phyloP scores from a whole-genome alignment of 176 grass and related monocot genomes.

The Metroxylon sagu region DNA sequence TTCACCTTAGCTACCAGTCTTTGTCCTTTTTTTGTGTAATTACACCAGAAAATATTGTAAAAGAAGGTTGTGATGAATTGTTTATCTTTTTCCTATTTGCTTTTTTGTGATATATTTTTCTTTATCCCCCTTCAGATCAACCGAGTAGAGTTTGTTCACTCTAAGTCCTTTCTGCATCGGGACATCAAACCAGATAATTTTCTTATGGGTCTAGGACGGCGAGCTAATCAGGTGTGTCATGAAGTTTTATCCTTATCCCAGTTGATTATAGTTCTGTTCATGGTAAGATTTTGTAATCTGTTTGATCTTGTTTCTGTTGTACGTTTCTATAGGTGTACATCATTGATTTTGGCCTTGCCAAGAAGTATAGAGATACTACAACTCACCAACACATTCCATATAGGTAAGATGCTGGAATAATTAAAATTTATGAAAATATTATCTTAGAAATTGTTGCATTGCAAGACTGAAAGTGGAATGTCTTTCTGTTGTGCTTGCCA shows the following conservation, averaged over 20 bases:
- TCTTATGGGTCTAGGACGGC: conserved; percentile 86
- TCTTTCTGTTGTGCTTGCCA: no score
- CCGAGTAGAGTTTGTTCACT: conserved; percentile 88
- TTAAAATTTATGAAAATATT: no score
- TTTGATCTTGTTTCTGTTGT: conserved; percentile 6
- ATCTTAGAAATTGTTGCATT: no score
- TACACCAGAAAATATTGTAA: no score
- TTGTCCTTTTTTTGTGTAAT: no score
- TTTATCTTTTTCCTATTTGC: neutral
- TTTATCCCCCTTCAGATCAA: conserved; percentile 54
- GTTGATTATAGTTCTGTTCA: neutral
- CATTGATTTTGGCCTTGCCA: conserved; percentile 98
- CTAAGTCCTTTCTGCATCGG: conserved; percentile 89
- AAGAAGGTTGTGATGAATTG: neutral
- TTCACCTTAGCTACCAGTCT: no score
- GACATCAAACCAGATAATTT: conserved; percentile 99
- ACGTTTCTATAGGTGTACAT: conserved; percentile 56
- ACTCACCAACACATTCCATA: conserved; percentile 95
- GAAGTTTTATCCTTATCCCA: neutral
- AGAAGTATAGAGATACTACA: conserved; percentile 83
- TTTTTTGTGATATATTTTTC: conserved; percentile 13
- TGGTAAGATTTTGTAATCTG: conserved; percentile 3
- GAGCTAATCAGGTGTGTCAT: conserved; percentile 70
- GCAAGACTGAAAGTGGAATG: no score
- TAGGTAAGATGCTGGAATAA: conserved; percentile 28